Conservation (phyloP, 1,284 basidiomycete genomes). For the Volvariella volvacea region DNA sequence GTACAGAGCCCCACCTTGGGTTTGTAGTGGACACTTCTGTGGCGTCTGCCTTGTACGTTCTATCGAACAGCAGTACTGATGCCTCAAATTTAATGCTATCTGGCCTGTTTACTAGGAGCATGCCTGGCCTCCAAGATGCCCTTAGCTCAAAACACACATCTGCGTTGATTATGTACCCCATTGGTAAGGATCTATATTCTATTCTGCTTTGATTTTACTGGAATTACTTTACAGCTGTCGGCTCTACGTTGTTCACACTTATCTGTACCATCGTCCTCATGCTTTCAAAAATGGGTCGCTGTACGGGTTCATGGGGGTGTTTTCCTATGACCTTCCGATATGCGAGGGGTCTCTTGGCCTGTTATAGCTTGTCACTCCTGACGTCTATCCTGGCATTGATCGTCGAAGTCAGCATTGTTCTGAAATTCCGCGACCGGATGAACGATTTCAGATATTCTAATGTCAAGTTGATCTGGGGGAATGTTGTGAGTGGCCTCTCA, state of each 20-base stretch:
- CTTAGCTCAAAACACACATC: background rate
- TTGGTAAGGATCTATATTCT: constrained; percentile 2
- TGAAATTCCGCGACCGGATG: background rate
- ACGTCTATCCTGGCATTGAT: background rate
- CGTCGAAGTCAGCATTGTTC: background rate
- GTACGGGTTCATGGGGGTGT: background rate
- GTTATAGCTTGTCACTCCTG: background rate
- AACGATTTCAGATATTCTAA: background rate
- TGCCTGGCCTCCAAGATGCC: constrained; percentile 1
- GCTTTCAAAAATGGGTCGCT: background rate
- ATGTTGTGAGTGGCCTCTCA: background rate
- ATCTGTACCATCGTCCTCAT: background rate
- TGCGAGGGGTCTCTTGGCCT: background rate
- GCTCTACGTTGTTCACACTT: background rate
- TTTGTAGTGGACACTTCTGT: constrained; percentile 1
- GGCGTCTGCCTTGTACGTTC: constrained; percentile 2
- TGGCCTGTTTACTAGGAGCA: background rate
- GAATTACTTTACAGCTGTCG: background rate
- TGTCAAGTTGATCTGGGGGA: background rate
- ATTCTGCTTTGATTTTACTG: background rate
- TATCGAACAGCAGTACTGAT: background rate
- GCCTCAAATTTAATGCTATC: background rate
- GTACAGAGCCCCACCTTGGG: background rate
- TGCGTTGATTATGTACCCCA: constrained; percentile 2
- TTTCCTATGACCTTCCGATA: constrained; percentile 1